Percentiles rank a stretch among this genome's conserved stretches.
phyloP scores from a whole-genome alignment of 495 filamentous ascomycete genomes.

The Hypoxylon fragiforme region DNA sequence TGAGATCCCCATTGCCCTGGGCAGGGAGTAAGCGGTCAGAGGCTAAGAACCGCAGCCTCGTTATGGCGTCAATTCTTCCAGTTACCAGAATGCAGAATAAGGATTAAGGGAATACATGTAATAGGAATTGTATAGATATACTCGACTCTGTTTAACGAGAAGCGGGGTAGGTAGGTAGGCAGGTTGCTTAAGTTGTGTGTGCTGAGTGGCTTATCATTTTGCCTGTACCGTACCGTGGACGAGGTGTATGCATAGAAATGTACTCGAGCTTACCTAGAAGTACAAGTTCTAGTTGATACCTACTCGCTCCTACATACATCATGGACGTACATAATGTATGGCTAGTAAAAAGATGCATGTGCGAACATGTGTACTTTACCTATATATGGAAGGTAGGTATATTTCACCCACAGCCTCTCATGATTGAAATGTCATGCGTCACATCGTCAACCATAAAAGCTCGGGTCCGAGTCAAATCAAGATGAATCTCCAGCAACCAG shows the following conservation, averaged over 20 bases:
- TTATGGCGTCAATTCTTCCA: neutral
- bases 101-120: too few species aligned
- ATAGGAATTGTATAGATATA: neutral
- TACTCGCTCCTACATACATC: too few species aligned
- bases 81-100: too few species aligned
- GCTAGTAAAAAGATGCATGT: too few species aligned
- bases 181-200: neutral
- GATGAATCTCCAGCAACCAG: neutral
- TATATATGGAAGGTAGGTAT: too few species aligned
- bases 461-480: neutral
- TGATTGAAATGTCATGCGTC: constrained; percentile 4
- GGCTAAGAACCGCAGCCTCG: neutral
- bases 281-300: too few species aligned
- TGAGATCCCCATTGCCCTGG: neutral
- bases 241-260: neutral
- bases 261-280: too few species aligned
- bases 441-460: neutral
- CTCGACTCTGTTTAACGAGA: neutral
- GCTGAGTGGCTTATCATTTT: neutral
- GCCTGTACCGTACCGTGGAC: too few species aligned
- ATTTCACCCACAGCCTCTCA: neutral
- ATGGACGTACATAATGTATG: too few species aligned
- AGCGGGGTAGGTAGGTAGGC: neutral
- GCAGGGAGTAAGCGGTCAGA: neutral
- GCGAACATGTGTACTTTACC: too few species aligned